Conservation (phyloP, 441 rosid species). For the Hypseocharis bilobata region DNA sequence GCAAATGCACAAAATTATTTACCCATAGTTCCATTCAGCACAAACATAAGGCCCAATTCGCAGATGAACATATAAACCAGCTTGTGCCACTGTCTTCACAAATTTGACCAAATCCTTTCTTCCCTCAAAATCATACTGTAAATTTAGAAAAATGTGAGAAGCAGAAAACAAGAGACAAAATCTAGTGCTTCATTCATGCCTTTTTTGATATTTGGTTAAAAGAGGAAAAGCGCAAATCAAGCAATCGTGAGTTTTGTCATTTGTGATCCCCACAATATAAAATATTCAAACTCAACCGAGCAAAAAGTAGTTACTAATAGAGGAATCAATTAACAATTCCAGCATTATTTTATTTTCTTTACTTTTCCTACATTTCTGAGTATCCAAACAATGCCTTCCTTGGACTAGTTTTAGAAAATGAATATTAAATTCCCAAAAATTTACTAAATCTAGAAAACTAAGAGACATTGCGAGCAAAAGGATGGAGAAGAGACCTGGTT, state of each 20-base stretch:
- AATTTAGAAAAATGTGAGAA: not conserved
- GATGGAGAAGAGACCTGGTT: constrained; percentile 42
- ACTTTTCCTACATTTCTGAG: constrained; percentile 15
- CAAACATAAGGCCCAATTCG: constrained; percentile 72
- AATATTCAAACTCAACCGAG: too few species aligned
- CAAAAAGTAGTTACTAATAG: not conserved
- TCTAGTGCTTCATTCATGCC: not conserved
- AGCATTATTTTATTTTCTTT: not conserved
- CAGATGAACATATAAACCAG: constrained; percentile 61
- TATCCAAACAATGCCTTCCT: constrained; percentile 16
- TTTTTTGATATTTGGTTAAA: not conserved
- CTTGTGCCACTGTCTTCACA: constrained; percentile 50
- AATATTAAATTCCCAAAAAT: not conserved
- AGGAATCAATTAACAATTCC: constrained; percentile 7
- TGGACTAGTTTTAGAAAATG: not conserved
- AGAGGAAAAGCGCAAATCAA: not conserved
- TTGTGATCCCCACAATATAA: not conserved
- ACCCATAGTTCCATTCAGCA: constrained; percentile 79
- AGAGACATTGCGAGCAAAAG: not conserved
- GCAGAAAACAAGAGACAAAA: not conserved
- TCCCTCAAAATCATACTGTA: constrained; percentile 59
- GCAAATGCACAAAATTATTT: not conserved
- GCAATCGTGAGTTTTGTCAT: too few species aligned
- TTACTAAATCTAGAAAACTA: not conserved
- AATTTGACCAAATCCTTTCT: constrained; percentile 61